Base-by-base conservation (phyloP, 2,329 filamentous ascomycete species). In the Pseudopyricularia javanii region DNA sequence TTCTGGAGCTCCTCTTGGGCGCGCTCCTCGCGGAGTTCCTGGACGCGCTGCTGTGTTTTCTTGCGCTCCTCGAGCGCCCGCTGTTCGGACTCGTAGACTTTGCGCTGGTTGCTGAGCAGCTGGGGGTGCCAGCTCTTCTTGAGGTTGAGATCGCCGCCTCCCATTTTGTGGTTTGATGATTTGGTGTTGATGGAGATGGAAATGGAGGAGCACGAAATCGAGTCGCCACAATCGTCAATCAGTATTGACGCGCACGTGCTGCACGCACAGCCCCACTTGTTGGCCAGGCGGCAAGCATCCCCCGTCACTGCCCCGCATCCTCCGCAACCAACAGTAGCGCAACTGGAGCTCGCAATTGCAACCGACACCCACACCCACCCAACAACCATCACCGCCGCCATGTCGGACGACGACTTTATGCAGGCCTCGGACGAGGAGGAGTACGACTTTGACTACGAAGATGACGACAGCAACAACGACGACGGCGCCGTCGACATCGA, bases 381-480 rank as follows among this genome's bases (percentile, higher is more conserved):
- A 3, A 7, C 22, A 12, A 48, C 45, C 11, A 43, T 28, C 26
- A 56, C 51, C 49, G 50, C 54, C 68, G 75, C 57, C 58, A 90
- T 90, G 86, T 90, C 86, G 37, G 88, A 91, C 70, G 87, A 90
- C 72, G 87, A 94, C 71, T 94, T 94, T 68, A 94, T 94, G 88
- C 87, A 93, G 70, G 88, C 90, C 66, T 93, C 88, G 4, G 88
- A 88, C 56, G 84, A 89, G 66, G 87, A 91, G 72, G 85, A 91
- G 81, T 96, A 96, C 66, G 93, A 97, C 70, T 97, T 97, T 67
- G 91, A 97, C 64, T 97, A 96, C 69, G 91, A 96, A 66, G 93
- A 90, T 61, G 71, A 84, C 55, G 89, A 90, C 59, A 89, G 95
- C 54, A 90, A 93, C 49, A 88, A 94, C 45, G 85, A 95, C 54